These are phyloP conservation scores for Drechslerella stenobrocha DNA, from an alignment of 2,329 filamentous ascomycete species.

Conservation along the genomic window DNA sequence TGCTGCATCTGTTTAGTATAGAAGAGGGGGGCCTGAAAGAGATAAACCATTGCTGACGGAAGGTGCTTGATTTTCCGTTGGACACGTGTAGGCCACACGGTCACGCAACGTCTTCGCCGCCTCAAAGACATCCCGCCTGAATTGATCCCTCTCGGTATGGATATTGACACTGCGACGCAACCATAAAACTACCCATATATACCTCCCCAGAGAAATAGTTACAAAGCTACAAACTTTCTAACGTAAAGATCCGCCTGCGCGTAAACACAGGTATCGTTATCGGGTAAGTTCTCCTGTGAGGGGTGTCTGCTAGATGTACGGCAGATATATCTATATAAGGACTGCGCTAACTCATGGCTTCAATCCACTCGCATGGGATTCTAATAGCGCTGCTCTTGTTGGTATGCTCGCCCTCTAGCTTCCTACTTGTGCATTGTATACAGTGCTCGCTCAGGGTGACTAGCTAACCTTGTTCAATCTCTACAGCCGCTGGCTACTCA, in stretches of 20 bases:
- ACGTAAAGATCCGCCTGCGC: background rate
- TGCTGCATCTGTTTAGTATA: slow-evolving; percentile 3
- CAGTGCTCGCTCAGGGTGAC: slow-evolving; percentile 59
- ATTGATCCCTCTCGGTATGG: slow-evolving; percentile 88
- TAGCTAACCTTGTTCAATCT: background rate
- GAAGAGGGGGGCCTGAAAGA: background rate
- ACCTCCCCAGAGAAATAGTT: background rate
- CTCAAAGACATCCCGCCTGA: slow-evolving; percentile 90
- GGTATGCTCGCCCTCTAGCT: slow-evolving; percentile 45
- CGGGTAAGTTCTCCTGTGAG: slow-evolving; percentile 63
- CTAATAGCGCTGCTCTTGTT: slow-evolving; percentile 50
- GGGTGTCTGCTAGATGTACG: background rate
- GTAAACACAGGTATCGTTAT: slow-evolving; percentile 73
- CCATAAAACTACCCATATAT: slow-evolving; percentile 6
- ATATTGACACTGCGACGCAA: background rate
- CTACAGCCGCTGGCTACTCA: slow-evolving; percentile 77
- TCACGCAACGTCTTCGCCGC: slow-evolving; percentile 90
- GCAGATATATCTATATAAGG: background rate
- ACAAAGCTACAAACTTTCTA: background rate
- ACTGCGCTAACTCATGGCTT: background rate
- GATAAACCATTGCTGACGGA: background rate
- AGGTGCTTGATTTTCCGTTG: background rate
- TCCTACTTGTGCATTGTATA: slow-evolving; percentile 12
- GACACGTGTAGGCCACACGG: slow-evolving; percentile 75
- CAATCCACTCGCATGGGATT: background rate